Percentiles rank a stretch among this genome's conserved stretches.
Conservation (phyloP, 2,329 filamentous ascomycete genomes). For the Diaporthe sp. region DNA sequence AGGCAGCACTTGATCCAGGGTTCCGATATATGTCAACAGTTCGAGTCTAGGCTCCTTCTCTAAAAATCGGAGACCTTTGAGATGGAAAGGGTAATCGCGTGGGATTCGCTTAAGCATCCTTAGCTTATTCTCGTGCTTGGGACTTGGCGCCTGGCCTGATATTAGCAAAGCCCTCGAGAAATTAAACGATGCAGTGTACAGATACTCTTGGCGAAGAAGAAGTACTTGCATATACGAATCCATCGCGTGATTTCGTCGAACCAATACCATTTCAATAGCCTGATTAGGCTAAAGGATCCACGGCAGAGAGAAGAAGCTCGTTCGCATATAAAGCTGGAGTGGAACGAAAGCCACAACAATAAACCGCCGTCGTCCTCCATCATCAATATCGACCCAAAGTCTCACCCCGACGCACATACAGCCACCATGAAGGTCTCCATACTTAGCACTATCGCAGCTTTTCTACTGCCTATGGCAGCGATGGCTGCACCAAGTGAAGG, state of each 20-base stretch:
- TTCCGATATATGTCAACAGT: not conserved
- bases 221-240: constrained; percentile 21
- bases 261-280: not conserved
- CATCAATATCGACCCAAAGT: not conserved
- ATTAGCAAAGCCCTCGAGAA: not conserved
- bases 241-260: not conserved
- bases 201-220: constrained; percentile 9
- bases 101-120: constrained; percentile 3
- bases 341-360: not conserved
- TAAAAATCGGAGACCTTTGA: not conserved
- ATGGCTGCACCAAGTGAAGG: not conserved
- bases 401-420: not conserved
- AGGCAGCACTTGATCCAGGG: too few species aligned
- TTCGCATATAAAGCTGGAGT: not conserved
- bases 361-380: not conserved
- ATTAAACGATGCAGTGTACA: not conserved
- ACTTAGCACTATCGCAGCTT: constrained; percentile 3
- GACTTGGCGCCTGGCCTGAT: not conserved
- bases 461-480: not conserved
- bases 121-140: not conserved
- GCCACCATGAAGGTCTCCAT: not conserved
- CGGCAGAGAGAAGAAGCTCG: not conserved
- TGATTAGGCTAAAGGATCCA: not conserved
- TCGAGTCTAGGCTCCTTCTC: not conserved
- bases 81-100: not conserved